Percentiles rank a stretch among this genome's conserved stretches.
phyloP scores from a whole-genome alignment of 2,329 filamentous ascomycete species.

The Alternaria brassicae region DNA sequence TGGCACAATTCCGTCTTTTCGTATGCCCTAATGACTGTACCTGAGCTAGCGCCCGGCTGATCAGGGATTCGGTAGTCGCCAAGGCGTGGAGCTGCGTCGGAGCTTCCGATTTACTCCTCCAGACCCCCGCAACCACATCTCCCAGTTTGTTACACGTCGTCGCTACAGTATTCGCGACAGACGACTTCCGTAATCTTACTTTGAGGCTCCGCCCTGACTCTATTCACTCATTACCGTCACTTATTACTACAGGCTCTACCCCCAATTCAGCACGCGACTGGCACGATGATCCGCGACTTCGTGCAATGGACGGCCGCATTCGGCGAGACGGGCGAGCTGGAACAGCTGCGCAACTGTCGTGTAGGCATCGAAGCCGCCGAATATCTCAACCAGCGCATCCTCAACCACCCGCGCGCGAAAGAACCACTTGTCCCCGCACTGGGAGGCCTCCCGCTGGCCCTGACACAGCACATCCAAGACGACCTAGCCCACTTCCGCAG shows the following conservation, averaged over 20 bases:
- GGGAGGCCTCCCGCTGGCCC: slow-evolving; percentile 82
- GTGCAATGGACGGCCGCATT: slow-evolving; percentile 65
- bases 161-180: not conserved
- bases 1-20: not conserved
- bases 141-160: not conserved
- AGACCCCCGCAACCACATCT: slow-evolving; percentile 11
- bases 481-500: slow-evolving; percentile 77
- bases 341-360: slow-evolving; percentile 74
- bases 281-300: slow-evolving; percentile 56
- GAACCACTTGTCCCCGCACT: slow-evolving; percentile 91
- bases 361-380: slow-evolving; percentile 90
- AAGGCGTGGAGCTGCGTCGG: slow-evolving; percentile 17
- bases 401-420: slow-evolving; percentile 63
- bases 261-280: slow-evolving; percentile 22
- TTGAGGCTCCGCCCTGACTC: not conserved
- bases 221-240: not conserved
- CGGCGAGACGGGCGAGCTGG: slow-evolving; percentile 66
- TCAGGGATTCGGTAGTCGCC: slow-evolving; percentile 18
- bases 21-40: slow-evolving; percentile 11
- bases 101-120: slow-evolving; percentile 24
- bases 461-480: slow-evolving; percentile 75
- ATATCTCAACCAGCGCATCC: slow-evolving; percentile 77
- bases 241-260: slow-evolving; percentile 1
- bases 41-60: slow-evolving; percentile 22
- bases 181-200: not conserved